Base-by-base conservation (phyloP, 2,329 filamentous ascomycete species). In the Diaporthe sp. region DNA sequence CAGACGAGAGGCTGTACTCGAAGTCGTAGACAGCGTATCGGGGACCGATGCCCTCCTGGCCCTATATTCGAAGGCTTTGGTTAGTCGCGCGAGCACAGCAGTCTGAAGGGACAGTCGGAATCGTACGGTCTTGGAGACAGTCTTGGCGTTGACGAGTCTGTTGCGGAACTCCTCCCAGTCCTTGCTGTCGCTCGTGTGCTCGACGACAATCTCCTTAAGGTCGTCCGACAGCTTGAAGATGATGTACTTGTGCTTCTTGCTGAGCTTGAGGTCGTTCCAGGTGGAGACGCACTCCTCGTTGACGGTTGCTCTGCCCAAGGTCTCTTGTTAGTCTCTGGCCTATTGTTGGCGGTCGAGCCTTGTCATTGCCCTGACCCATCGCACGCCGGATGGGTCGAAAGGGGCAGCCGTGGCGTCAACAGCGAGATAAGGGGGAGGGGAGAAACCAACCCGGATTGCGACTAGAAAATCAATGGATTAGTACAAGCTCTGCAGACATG, bases 21-120 rank as follows among this genome's bases (percentile, higher is more conserved):
- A 97, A 93, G 86, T 97, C 94, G 86, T 94, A 97, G 82, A 97
- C 92, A 79, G 94, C 94, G 84, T 96, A 97, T 85, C 94, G 91
- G 83, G 83, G 94, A 78, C 94, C 94, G 86, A 92, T 92, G 85
- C 88, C 87, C 77, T 88, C 83, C 76, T 85, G 84, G 78, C 90
- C 91, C 91, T 93, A 77, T 71, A 49, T 34, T 72, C 6, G 46
- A 42, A 42, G 53, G 39, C 15, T 37, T n/a, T 6, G 44, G 37
- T 77, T 57, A 77, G 74, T 73, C 62, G 71, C 39, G 71, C 70
- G 49, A 55, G 46, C 25, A 49, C 42, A 57, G 49, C 39, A 55
- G 74, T 76, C 34, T 77, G 73, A 42, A 57, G 74, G 46, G 22
- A 42, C 4, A 75, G n/a, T 28, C 3, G 42, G 42, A 4, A 78